These are phyloP conservation scores for Chrysochromulina tobinii DNA, from an alignment of 78 protist species.

Conservation along the genomic window DNA sequence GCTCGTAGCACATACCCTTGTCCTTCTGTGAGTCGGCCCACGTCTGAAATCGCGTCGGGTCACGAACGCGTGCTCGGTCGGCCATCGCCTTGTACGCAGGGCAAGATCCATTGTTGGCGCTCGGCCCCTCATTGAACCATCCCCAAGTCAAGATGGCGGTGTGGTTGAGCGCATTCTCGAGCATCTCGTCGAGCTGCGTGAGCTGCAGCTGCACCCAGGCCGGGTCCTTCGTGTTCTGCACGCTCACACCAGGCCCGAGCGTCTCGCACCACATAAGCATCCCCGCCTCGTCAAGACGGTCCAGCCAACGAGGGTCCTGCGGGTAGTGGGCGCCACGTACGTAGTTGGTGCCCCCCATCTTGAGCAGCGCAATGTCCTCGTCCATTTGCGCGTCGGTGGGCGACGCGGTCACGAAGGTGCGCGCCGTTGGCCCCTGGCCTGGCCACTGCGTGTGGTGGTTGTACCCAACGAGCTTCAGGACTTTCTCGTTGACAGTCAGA, in stretches of 20 bases:
- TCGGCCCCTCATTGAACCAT: constrained; percentile 31
- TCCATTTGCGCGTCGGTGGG: constrained; percentile 35
- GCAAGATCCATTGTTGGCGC: not conserved
- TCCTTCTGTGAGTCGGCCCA: not conserved
- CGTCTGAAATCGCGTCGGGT: not conserved
- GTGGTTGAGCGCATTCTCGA: not conserved
- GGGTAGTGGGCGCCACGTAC: constrained; percentile 66
- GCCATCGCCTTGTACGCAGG: constrained; percentile 19
- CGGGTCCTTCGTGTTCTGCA: not conserved
- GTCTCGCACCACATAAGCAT: constrained; percentile 46
- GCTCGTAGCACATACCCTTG: not conserved
- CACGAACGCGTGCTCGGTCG: not conserved
- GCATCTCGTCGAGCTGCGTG: constrained; percentile 32
- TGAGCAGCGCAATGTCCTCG: constrained; percentile 36
- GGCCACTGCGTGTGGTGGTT: too few relatives aligned
- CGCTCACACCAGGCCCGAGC: constrained; percentile 41
- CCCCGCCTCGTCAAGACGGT: constrained; percentile 44
- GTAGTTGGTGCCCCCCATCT: constrained; percentile 28
- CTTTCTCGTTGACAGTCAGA: too few relatives aligned
- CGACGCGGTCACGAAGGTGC: not conserved
- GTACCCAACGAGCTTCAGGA: too few relatives aligned
- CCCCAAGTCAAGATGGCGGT: not conserved
- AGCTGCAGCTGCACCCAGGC: constrained; percentile 11
- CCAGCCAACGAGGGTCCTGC: constrained; percentile 49
- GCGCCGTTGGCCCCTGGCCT: not conserved